Conservation (phyloP, 23 red algal genomes). For the Gracilaria domingensis region DNA sequence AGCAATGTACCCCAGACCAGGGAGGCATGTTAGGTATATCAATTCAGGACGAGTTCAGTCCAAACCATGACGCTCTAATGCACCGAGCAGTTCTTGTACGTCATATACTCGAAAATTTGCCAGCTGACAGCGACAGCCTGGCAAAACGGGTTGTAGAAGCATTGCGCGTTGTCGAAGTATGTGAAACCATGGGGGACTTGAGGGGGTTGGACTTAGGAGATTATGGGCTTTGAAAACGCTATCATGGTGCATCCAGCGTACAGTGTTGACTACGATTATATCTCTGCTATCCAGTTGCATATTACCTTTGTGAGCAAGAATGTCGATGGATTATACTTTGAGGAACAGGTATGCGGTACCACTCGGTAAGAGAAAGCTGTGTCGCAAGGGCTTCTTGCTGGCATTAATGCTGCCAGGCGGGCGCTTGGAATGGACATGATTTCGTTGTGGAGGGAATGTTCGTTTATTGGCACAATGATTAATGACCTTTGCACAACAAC, state of each 20-base stretch:
- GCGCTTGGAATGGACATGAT: constrained; percentile 63
- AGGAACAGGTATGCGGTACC: constrained; percentile 95
- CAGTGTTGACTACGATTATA: constrained; percentile 98
- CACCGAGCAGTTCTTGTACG: constrained; percentile 31
- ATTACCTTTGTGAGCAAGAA: constrained; percentile 87
- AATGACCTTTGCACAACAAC: constrained; percentile 90
- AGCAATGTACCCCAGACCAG: background rate
- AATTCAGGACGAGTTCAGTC: constrained; percentile 33
- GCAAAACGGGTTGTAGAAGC: constrained; percentile 32
- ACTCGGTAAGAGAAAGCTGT: constrained; percentile 98
- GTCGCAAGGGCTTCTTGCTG: constrained; percentile 91
- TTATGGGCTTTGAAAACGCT: constrained; percentile 86
- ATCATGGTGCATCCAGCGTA: constrained; percentile 98
- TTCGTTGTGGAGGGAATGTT: constrained; percentile 74
- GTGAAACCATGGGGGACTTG: background rate
- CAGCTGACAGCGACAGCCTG: constrained; percentile 40
- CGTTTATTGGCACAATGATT: constrained; percentile 97
- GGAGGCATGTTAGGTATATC: background rate
- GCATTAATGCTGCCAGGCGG: constrained; percentile 84
- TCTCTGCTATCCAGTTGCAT: constrained; percentile 89
- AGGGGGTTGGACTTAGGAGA: background rate
- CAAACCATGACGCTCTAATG: background rate
- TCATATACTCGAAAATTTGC: constrained; percentile 28
- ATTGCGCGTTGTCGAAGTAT: constrained; percentile 31
- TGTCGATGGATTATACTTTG: constrained; percentile 90